Evolutionary conservation across 2,329 filamentous ascomycete species (phyloP).

Genomic region (Alternaria ventricosa): DNA sequence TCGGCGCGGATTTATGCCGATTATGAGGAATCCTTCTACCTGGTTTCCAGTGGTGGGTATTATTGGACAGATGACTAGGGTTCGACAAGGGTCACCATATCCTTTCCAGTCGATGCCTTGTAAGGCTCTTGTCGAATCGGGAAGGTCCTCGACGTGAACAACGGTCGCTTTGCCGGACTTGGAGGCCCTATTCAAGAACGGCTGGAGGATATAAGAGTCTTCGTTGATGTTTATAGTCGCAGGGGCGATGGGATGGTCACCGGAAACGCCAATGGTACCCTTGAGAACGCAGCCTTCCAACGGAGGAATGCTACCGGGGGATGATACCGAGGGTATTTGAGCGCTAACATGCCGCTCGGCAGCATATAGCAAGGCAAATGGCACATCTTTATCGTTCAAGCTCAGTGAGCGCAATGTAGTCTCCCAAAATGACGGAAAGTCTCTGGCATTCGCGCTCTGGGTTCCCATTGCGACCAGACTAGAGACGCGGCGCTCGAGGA

Average conservation of each 20-base stretch:
- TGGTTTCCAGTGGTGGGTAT: slow-evolving; percentile 43
- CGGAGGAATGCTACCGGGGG: slow-evolving; percentile 16
- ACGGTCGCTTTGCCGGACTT: slow-evolving; percentile 35
- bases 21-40: slow-evolving; percentile 49
- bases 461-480: slow-evolving; percentile 72
- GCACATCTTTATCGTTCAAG: slow-evolving; percentile 65
- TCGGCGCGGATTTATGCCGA: slow-evolving; percentile 49
- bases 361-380: slow-evolving; percentile 35
- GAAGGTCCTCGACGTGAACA: slow-evolving; percentile 38
- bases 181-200: slow-evolving; percentile 35
- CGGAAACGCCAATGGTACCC: slow-evolving; percentile 32
- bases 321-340: slow-evolving; percentile 24
- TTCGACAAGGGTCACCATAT: slow-evolving; percentile 45
- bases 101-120: slow-evolving; percentile 40
- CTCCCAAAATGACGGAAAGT: slow-evolving; percentile 73
- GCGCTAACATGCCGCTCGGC: slow-evolving; percentile 19
- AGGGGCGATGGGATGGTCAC: slow-evolving; percentile 36
- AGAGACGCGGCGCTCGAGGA: slow-evolving; percentile 31
- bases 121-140: slow-evolving; percentile 33
- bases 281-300: slow-evolving; percentile 28
- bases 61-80: slow-evolving; percentile 47
- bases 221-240: slow-evolving; percentile 29
- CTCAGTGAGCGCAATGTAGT: slow-evolving; percentile 70
- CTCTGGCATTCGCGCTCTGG: slow-evolving; percentile 70
- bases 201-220: slow-evolving; percentile 26